A percentile compares a stretch with the other conserved stretches of the same genome.
phyloP scores from a whole-genome alignment of 495 filamentous ascomycete genomes.

The Aspergillus wentii region DNA sequence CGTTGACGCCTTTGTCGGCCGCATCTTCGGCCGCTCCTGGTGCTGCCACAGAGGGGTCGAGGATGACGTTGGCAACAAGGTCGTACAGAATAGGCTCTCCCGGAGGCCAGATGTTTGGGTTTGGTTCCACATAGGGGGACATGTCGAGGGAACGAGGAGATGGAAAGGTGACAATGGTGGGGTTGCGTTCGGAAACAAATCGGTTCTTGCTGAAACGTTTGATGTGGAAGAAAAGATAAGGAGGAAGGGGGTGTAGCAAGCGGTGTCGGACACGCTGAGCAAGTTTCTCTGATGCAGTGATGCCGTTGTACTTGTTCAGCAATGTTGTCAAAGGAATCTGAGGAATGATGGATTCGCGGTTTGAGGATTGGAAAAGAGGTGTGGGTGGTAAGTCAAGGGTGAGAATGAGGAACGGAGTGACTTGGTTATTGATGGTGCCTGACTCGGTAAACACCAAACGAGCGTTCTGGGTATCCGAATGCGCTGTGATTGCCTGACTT shows the following conservation, averaged over 20 bases:
- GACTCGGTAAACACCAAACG: slow-evolving; percentile 93
- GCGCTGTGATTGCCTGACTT: slow-evolving; percentile 89
- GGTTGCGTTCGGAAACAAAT: slow-evolving; percentile 92
- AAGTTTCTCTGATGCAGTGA: slow-evolving; percentile 81
- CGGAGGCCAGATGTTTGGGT: slow-evolving; percentile 52
- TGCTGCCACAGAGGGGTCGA: slow-evolving; percentile 65
- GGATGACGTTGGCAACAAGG: slow-evolving; percentile 89
- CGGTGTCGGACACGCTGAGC: slow-evolving; percentile 83
- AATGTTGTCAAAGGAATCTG: slow-evolving; percentile 88
- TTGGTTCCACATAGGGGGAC: slow-evolving; percentile 80
- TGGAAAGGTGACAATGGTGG: slow-evolving; percentile 95
- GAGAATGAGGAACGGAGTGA: slow-evolving; percentile 77
- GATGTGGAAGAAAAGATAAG: slow-evolving; percentile 90
- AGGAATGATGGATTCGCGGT: slow-evolving; percentile 90
- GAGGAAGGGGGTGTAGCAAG: slow-evolving; percentile 86
- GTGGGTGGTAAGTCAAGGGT: slow-evolving; percentile 90
- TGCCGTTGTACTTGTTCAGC: slow-evolving; percentile 89
- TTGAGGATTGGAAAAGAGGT: slow-evolving; percentile 93
- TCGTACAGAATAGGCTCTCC: slow-evolving; percentile 94
- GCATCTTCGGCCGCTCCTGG: slow-evolving; percentile 72
- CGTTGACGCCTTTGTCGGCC: slow-evolving; percentile 77
- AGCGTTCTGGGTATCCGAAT: slow-evolving; percentile 75
- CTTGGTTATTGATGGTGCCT: slow-evolving; percentile 68
- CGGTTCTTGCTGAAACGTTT: slow-evolving; percentile 96
- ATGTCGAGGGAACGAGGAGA: slow-evolving; percentile 74